phyloP scores from a whole-genome alignment of 345 rosid genomes.

The Punica granatum region DNA sequence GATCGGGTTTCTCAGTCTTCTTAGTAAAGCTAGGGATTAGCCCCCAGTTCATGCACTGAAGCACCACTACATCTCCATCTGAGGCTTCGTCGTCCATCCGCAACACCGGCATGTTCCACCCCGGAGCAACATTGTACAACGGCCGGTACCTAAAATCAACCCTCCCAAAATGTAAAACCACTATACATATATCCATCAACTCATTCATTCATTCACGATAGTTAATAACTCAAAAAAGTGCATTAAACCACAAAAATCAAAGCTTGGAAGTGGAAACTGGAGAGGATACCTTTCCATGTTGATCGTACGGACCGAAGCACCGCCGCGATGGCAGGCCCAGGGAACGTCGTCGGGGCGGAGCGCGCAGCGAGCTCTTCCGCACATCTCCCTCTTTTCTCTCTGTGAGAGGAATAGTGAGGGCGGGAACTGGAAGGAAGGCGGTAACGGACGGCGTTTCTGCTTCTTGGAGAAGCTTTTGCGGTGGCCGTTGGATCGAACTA shows the following conservation, averaged over 20 bases:
- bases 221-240: neutral
- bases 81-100: constrained; percentile 48
- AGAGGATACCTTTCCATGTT: constrained; percentile 43
- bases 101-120: constrained; percentile 56
- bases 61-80: constrained; percentile 26
- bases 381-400: constrained; percentile 27
- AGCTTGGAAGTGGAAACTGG: neutral
- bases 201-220: neutral
- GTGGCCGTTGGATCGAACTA: neutral
- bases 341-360: constrained; percentile 58
- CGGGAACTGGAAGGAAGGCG: neutral
- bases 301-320: constrained; percentile 29
- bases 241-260: neutral
- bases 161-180: too few relatives aligned
- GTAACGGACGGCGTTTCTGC: neutral
- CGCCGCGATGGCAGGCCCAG: constrained; percentile 53
- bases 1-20: constrained; percentile 74
- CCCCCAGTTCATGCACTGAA: constrained; percentile 94
- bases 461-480: neutral
- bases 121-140: constrained; percentile 68
- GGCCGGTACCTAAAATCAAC: constrained; percentile 59
- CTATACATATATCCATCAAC: too few relatives aligned
- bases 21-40: constrained; percentile 72
- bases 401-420: neutral
- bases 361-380: constrained; percentile 83